Conservation (phyloP, 2,329 filamentous ascomycete species). For the Penicillium sp. region DNA sequence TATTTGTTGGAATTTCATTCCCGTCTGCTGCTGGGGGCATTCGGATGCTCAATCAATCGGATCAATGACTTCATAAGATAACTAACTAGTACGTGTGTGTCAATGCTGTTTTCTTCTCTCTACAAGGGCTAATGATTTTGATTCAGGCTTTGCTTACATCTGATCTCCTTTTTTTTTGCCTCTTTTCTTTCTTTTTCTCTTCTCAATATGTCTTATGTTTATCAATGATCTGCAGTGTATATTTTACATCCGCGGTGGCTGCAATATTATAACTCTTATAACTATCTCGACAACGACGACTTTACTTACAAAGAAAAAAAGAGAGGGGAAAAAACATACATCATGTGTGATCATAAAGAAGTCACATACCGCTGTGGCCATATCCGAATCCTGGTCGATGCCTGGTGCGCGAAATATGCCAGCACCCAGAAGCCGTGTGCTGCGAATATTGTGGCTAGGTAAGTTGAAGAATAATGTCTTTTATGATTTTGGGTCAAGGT, state of each 20-base stretch:
- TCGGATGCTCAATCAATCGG: background rate
- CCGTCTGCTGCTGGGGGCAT: background rate
- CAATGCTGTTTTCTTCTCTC: background rate
- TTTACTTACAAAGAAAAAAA: background rate
- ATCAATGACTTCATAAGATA: background rate
- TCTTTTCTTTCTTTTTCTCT: background rate
- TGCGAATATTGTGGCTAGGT: slow-evolving; percentile 7
- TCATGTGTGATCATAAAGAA: slow-evolving; percentile 12
- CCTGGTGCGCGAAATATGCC: slow-evolving; percentile 8
- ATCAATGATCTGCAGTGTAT: background rate
- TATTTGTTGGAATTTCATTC: background rate
- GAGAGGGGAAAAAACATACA: background rate
- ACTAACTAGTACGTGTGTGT: background rate
- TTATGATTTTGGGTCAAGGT: too few species aligned
- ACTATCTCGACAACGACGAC: background rate
- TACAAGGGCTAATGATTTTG: background rate
- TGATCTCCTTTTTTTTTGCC: background rate
- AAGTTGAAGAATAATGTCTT: background rate
- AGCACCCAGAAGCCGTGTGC: slow-evolving; percentile 5
- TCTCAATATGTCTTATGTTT: background rate
- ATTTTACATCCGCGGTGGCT: background rate
- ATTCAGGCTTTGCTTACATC: background rate
- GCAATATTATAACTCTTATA: background rate
- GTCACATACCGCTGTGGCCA: slow-evolving; percentile 12
- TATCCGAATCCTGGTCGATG: slow-evolving; percentile 4